Percentiles rank a stretch among this genome's conserved stretches.
Conservation (phyloP, 1,139 yeast species). For the Pichia sp. region DNA sequence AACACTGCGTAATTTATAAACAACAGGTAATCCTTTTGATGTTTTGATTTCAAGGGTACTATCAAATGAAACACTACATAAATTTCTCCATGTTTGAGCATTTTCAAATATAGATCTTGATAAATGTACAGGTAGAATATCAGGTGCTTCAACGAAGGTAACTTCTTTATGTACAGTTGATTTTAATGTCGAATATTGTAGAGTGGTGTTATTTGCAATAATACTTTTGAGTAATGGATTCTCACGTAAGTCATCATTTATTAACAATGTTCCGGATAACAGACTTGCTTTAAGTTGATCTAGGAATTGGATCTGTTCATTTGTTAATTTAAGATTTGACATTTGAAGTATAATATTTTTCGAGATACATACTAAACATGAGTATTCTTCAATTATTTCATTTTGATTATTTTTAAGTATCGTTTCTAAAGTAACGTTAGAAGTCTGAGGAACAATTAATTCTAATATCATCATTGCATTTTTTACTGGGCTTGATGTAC, state of each 20-base stretch:
- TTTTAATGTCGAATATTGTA: conserved; percentile 31
- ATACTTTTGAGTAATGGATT: conserved; percentile 35
- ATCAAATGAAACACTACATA: conserved; percentile 64
- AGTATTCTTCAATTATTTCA: conserved; percentile 75
- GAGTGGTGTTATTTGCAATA: conserved; percentile 36
- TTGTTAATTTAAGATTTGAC: conserved; percentile 6
- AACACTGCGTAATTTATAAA: conserved; percentile 60
- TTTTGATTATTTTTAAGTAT: conserved; percentile 54
- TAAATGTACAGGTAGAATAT: conserved; percentile 65
- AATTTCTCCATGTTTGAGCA: conserved; percentile 65
- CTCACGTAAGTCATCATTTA: conserved; percentile 54
- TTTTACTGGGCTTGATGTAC: conserved; percentile 52
- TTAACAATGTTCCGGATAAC: conserved; percentile 33
- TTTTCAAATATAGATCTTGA: conserved; percentile 77
- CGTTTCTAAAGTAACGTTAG: conserved; percentile 42
- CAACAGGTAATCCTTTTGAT: not conserved
- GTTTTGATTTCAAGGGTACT: conserved; percentile 45
- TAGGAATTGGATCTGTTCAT: conserved; percentile 22
- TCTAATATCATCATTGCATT: conserved; percentile 70
- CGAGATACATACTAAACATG: conserved; percentile 58
- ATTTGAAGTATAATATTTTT: not conserved
- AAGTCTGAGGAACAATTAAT: conserved; percentile 62
- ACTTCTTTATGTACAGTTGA: conserved; percentile 65
- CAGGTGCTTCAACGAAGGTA: conserved; percentile 60
- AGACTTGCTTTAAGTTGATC: conserved; percentile 2